Conservation (phyloP, 2,329 filamentous ascomycete species). For the Pseudofabraea citricarpa region DNA sequence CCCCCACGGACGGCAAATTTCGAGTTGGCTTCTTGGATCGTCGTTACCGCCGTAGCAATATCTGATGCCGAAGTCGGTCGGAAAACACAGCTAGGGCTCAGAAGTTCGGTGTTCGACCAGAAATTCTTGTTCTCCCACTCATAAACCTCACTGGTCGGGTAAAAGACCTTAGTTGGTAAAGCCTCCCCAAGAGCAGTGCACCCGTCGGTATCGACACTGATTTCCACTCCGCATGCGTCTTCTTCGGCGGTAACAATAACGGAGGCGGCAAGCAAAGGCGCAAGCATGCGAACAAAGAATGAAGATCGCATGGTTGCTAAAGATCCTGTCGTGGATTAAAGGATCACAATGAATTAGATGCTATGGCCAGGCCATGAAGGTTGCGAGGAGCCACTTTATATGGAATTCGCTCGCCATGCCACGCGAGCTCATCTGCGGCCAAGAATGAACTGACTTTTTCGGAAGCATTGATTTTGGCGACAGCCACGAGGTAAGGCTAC, state of each 20-base stretch:
- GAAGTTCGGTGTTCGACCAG: slow-evolving; percentile 6
- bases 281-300: slow-evolving; percentile 3
- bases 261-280: not conserved
- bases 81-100: slow-evolving; percentile 5
- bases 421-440: no score
- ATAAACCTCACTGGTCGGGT: slow-evolving; percentile 1
- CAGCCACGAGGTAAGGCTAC: no score
- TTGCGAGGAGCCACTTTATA: no score
- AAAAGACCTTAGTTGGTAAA: slow-evolving; percentile 7
- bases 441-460: no score
- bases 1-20: slow-evolving; percentile 7
- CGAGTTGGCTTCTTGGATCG: not conserved
- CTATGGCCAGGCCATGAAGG: no score
- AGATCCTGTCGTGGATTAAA: not conserved
- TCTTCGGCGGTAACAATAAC: not conserved
- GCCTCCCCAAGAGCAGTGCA: not conserved
- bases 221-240: not conserved
- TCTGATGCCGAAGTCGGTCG: slow-evolving; percentile 4
- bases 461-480: no score
- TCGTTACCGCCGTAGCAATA: slow-evolving; percentile 4
- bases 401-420: no score
- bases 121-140: slow-evolving; percentile 6
- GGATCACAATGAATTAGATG: no score
- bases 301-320: slow-evolving; percentile 3
- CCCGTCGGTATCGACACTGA: not conserved